A percentile compares a stretch with the other conserved stretches of the same genome.
These are phyloP conservation scores for Cladophialophora bantiana DNA, from an alignment of 2,329 filamentous ascomycete species.

Conservation along the genomic window DNA sequence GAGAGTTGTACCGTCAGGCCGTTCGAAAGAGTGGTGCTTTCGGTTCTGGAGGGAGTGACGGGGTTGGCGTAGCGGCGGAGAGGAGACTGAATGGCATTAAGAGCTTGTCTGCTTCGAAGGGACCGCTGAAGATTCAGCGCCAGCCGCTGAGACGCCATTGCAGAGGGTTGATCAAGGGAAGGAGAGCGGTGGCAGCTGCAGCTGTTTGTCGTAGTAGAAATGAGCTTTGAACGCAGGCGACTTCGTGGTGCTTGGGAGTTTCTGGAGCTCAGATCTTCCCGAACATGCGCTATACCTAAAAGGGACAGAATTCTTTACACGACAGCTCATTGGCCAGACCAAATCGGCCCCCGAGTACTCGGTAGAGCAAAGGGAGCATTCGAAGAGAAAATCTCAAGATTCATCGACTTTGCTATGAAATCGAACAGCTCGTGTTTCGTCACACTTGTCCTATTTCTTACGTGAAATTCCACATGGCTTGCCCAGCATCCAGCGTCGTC, in stretches of 20 bases:
- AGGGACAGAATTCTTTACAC: constrained; percentile 22
- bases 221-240: constrained; percentile 29
- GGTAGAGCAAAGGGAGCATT: background rate
- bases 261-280: constrained; percentile 25
- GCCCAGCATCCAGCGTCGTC: constrained; percentile 36
- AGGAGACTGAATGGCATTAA: constrained; percentile 77
- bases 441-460: constrained; percentile 2
- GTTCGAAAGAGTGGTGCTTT: constrained; percentile 96
- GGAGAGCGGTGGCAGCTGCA: constrained; percentile 20
- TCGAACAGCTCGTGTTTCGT: background rate
- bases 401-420: background rate
- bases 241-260: constrained; percentile 10
- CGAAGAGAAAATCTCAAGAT: background rate
- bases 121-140: constrained; percentile 92
- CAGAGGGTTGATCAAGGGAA: constrained; percentile 13
- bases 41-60: constrained; percentile 78
- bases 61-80: constrained; percentile 91
- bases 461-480: constrained; percentile 38
- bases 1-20: constrained; percentile 80
- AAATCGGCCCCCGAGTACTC: background rate
- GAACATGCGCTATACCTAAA: constrained; percentile 27
- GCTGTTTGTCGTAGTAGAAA: constrained; percentile 18
- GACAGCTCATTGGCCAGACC: constrained; percentile 29
- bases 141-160: constrained; percentile 96
- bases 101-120: constrained; percentile 84